phyloP scores from a whole-genome alignment of 257 asterid genomes.

The Scutellaria galericulata region DNA sequence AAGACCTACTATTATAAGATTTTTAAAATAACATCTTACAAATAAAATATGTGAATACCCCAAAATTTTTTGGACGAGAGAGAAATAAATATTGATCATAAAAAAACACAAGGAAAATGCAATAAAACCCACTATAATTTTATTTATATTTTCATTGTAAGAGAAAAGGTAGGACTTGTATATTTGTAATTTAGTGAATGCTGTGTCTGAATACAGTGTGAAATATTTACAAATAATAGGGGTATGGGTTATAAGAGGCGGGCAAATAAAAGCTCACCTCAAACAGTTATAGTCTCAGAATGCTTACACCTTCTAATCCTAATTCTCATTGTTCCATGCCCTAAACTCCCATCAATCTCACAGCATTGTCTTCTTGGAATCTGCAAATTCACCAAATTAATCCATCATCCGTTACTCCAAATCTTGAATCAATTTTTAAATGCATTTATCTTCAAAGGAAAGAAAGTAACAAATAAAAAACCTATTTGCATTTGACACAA shows the following conservation, averaged over 20 bases:
- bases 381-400: constrained; percentile 46
- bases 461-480: no score
- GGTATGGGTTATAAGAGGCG: not conserved
- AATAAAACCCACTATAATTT: no score
- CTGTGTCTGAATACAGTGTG: not conserved
- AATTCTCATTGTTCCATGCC: constrained; percentile 50
- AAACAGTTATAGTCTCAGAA: constrained; percentile 53
- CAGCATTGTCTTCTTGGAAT: constrained; percentile 71
- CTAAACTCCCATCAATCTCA: constrained; percentile 47
- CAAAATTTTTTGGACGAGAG: no score
- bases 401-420: not conserved
- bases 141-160: no score
- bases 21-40: no score
- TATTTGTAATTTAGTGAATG: not conserved
- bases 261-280: constrained; percentile 24
- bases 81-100: no score
- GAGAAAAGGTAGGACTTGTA: not conserved
- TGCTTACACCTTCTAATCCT: constrained; percentile 62
- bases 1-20: no score
- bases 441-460: no score
- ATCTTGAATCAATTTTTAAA: not conserved
- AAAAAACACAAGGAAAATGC: no score
- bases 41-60: no score
- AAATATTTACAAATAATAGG: constrained; percentile 35
- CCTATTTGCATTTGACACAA: not conserved